A percentile compares a stretch with the other conserved stretches of the same genome.
Evolutionary conservation across 768 basidiomycete species (phyloP).

Genomic region (Pulveroboletus sp.): DNA sequence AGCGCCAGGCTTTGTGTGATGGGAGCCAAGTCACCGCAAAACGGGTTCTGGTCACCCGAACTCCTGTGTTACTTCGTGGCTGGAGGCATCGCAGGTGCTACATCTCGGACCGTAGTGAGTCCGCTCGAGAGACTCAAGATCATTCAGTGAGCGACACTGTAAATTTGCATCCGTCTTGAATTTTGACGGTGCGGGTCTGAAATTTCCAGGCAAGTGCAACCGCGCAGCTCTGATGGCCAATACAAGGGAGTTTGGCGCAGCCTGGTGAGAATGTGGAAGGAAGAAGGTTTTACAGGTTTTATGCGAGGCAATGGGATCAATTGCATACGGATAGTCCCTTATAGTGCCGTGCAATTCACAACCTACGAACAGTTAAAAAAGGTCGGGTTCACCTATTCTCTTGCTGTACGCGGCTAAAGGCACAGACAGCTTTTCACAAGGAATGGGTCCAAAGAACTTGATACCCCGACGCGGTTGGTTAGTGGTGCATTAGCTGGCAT

Average conservation of each 20-base stretch:
- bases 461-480: constrained; percentile 81
- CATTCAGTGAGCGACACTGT: constrained; percentile 67
- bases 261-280: constrained; percentile 80
- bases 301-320: constrained; percentile 95
- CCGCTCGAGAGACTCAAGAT: constrained; percentile 94
- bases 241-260: constrained; percentile 85
- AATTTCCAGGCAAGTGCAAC: constrained; percentile 80
- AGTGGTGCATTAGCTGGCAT: constrained; percentile 93
- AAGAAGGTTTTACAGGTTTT: constrained; percentile 89
- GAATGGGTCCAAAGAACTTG: constrained; percentile 68
- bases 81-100: constrained; percentile 53
- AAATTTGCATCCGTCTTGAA: neutral
- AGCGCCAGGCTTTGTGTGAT: constrained; percentile 15
- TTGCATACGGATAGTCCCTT: constrained; percentile 90
- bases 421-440: constrained; percentile 59
- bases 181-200: constrained; percentile 1
- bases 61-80: constrained; percentile 50
- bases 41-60: constrained; percentile 30
- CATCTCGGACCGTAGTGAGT: constrained; percentile 87
- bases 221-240: constrained; percentile 52
- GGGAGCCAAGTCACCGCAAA: constrained; percentile 24
- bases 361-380: constrained; percentile 91
- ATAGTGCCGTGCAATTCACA: constrained; percentile 82
- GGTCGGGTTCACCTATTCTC: constrained; percentile 34
- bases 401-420: constrained; percentile 27